These are phyloP conservation scores for Cicer chorassanicum DNA, from an alignment of 306 rosid genomes.

Conservation along the genomic window DNA sequence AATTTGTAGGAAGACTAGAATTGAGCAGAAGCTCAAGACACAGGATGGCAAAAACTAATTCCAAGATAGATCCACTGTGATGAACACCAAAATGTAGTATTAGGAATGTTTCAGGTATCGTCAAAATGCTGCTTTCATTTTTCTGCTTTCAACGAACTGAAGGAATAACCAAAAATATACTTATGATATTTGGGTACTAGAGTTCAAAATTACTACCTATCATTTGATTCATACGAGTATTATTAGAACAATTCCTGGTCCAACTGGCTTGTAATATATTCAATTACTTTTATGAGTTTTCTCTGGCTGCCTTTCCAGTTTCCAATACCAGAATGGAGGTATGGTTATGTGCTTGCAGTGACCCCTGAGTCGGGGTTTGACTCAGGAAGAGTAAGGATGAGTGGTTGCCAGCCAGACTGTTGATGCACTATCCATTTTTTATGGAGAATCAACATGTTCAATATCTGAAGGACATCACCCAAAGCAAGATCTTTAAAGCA, in stretches of 20 bases:
- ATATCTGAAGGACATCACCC: slow-evolving; percentile 74
- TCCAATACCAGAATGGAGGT: slow-evolving; percentile 38
- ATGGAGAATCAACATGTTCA: slow-evolving; percentile 60
- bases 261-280: slow-evolving; percentile 44
- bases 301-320: slow-evolving; percentile 39
- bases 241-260: slow-evolving; percentile 31
- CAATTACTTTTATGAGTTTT: slow-evolving; percentile 34
- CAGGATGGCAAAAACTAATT: slow-evolving; percentile 20
- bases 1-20: slow-evolving; percentile 27
- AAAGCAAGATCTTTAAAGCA: slow-evolving; percentile 68
- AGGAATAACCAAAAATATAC: slow-evolving; percentile 33
- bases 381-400: slow-evolving; percentile 65
- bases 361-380: slow-evolving; percentile 50
- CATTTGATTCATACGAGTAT: slow-evolving; percentile 23
- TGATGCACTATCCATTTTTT: slow-evolving; percentile 85
- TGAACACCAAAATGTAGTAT: slow-evolving; percentile 34
- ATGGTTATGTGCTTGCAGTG: slow-evolving; percentile 30
- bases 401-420: slow-evolving; percentile 93
- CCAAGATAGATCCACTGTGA: slow-evolving; percentile 37
- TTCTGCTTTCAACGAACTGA: slow-evolving; percentile 25
- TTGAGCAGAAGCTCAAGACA: slow-evolving; percentile 16
- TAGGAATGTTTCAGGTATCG: slow-evolving; percentile 33
- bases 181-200: slow-evolving; percentile 29
- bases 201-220: slow-evolving; percentile 44
- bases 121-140: slow-evolving; percentile 44